Base-by-base conservation (phyloP, 805 yeast genomes). In the Suhomyces faveliae region DNA sequence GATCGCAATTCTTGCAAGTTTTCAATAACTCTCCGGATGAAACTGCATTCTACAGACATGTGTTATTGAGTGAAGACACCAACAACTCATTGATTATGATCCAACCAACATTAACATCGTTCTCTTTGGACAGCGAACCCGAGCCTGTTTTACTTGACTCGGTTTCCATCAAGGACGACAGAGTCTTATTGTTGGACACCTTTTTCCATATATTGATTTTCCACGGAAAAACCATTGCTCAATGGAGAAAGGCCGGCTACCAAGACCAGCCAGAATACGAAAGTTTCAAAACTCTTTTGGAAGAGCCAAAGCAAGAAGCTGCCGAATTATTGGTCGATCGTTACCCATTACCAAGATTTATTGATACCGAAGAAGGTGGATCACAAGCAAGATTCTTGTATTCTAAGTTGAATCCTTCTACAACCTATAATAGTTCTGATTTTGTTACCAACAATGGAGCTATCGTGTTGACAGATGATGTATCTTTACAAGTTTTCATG, bases 1-100 rank as follows among this genome's bases (percentile, higher is more conserved):
- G 99, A 67, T 89, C 97, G 1, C 98, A 92, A 70, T 91, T 94
- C 67, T 74, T 94, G 66, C 96, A 89, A 67, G 96, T 92, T 40
- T 94, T 94, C 78, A 94, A 94, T 71, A 91, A 91, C 70, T 94
- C 99, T 5, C 99, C 99, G 1, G 99, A 94, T 74, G 99, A 94
- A 74, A 90, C 98, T 39, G 96, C 97, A 33, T 94, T 91, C 70
- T 89, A 92, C 71, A 84, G 97, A 66, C 99, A 94, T 67, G 85
- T 89, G 13, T 80, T 94, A 63, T 79, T 87, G 63, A 84, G 92
- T 55, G 97, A 94, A 63, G 97, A 94, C 64, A 87, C 92, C 38
- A 85, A 87, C 54, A 94, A 92, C 71, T 87, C 97, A 13, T 75
- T 94, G 64, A 88, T 91, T 53, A 94, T 94, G 97, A 92, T 94